These are phyloP conservation scores for Symmetrospora coprosmae DNA, from an alignment of 768 basidiomycete genomes.

Conservation along the genomic window DNA sequence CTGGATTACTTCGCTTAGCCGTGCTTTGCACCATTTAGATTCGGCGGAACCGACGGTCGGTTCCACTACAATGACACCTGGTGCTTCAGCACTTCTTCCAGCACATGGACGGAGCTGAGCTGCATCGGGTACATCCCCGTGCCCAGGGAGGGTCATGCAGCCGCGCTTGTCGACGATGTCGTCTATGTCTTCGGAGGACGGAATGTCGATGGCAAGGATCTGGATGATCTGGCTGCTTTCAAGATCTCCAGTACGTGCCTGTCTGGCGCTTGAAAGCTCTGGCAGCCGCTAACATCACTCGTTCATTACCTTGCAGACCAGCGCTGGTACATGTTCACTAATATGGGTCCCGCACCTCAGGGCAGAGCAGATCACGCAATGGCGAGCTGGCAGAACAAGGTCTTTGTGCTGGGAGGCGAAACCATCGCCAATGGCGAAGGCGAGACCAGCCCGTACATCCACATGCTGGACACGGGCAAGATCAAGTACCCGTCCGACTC, in stretches of 20 bases:
- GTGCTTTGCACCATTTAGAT: slow-evolving; percentile 49
- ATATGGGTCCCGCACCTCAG: slow-evolving; percentile 91
- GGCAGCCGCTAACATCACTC: neutral
- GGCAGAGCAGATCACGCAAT: slow-evolving; percentile 96
- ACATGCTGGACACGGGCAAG: slow-evolving; percentile 88
- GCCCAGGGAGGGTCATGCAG: slow-evolving; percentile 89
- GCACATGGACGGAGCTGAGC: slow-evolving; percentile 74
- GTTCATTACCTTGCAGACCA: slow-evolving; percentile 48
- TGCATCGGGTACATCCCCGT: slow-evolving; percentile 96
- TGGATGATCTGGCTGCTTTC: slow-evolving; percentile 88
- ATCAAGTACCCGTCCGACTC: slow-evolving; percentile 73
- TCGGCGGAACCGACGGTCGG: slow-evolving; percentile 95
- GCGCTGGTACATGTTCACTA: slow-evolving; percentile 99
- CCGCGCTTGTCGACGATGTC: slow-evolving; percentile 89
- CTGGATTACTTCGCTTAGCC: slow-evolving; percentile 2
- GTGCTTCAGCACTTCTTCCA: slow-evolving; percentile 69
- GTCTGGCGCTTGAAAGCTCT: neutral
- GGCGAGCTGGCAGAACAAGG: slow-evolving; percentile 74
- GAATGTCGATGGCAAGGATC: slow-evolving; percentile 90
- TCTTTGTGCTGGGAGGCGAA: slow-evolving; percentile 91
- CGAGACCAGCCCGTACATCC: slow-evolving; percentile 61
- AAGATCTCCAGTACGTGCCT: slow-evolving; percentile 78
- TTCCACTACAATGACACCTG: slow-evolving; percentile 99
- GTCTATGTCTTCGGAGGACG: slow-evolving; percentile 95
- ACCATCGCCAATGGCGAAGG: slow-evolving; percentile 47